Evolutionary conservation across 1,284 basidiomycete species (phyloP), one percentile per base, ranked within the genome.

Genomic region (Cryptococcus sp.): DNA sequence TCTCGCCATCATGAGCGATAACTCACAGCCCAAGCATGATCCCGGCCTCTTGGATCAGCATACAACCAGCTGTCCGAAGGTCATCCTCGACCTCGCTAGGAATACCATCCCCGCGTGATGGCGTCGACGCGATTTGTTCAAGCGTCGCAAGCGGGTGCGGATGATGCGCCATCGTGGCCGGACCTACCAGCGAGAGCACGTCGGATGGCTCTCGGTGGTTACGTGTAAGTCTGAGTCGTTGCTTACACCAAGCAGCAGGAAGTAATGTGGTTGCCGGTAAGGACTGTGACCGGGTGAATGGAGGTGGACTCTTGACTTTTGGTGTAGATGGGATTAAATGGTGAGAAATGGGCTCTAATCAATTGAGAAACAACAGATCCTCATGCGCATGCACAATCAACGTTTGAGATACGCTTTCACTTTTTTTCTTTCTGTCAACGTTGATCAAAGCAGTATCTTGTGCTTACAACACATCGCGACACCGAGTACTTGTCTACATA

Each of bases 21-120:
- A 79, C 88, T 71, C 70, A 94, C 89, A 95, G 88, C 71, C 87
- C 86, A 57, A 98, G 82, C 50, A 98, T 83, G 47, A 94, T 83
- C 27, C 94, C 95, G 3, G 93, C 93, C 78, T 97, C 89, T 70
- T 97, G 93, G 35, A 99, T 94, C 57, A 97, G 82, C 78, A 93
- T 91, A 75, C 91, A 94, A 19, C 91, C 92, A 71, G 88, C 91
- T 0, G 87, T 86, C 48, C 93, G 82, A 38, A 98, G 83, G 69
- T 95, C 92, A 55, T 88, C 85, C 72, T 98, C 95, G 11, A 97
- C 78, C 17, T 88, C 85, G 20, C 74, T 70, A 0, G 92, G 87
- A 16, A 99, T 83, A 0, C 90, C 91, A 81, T 98, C 93, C 53
- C 85, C 82, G 23, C 81, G 72, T 0, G 93, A 97, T 0, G 93